Conservation (phyloP, 495 filamentous ascomycete genomes). For the Penicillium antarcticum region DNA sequence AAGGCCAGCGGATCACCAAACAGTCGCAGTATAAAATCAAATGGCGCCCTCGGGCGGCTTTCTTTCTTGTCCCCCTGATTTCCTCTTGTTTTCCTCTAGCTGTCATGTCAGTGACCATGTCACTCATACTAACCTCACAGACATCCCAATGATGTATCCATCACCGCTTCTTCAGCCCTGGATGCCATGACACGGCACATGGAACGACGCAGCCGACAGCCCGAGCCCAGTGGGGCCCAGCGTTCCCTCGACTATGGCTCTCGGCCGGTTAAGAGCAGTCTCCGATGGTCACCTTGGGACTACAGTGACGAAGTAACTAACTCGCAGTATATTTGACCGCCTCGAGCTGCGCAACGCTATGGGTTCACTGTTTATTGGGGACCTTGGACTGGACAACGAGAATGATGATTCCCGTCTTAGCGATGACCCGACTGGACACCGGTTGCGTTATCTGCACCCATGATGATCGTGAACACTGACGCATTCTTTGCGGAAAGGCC, state of each 20-base stretch:
- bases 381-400: background rate
- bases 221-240: conserved; percentile 21
- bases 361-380: background rate
- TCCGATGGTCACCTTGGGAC: no score
- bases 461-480: conserved; percentile 16
- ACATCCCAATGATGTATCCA: no score
- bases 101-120: background rate
- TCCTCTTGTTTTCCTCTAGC: background rate
- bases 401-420: background rate
- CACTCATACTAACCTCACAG: no score
- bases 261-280: background rate
- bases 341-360: conserved; percentile 2
- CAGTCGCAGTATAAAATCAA: conserved; percentile 29
- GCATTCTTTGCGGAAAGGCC: conserved; percentile 8
- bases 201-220: conserved; percentile 20
- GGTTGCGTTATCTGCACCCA: conserved; percentile 29
- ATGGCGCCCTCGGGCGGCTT: conserved; percentile 14
- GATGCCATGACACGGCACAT: background rate
- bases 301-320: no score
- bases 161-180: no score
- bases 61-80: conserved; percentile 9
- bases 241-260: conserved; percentile 10
- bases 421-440: conserved; percentile 20
- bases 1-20: conserved; percentile 24
- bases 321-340: background rate